Evolutionary conservation across 2,329 filamentous ascomycete genomes (phyloP), one percentile per base, ranked within the genome.

Genomic region (Aphanocladium album): DNA sequence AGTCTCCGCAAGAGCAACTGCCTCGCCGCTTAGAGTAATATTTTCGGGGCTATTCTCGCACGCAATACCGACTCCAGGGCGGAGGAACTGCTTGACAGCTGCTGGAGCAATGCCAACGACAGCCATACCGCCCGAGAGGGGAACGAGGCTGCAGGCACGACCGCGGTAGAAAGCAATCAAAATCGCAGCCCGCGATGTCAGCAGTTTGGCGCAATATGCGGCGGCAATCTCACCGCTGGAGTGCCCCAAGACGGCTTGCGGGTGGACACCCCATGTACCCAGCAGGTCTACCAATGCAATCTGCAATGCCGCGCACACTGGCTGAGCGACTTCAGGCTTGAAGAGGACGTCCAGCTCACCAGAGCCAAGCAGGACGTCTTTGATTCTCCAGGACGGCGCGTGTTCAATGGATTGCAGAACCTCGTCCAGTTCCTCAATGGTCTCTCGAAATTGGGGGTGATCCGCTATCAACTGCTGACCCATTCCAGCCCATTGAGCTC

Each of bases 221-320:
- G 76, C 76, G 4, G 67, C 74, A 45, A 79, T 78, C 58, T 79
- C 77, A 27, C 77, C 77, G 51, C 68, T 72, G 0, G 75, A 77
- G 62, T 79, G 77, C 1, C 77, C 75, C 5, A 68, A 67, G 0
- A 77, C 75, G 11, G 69, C 72, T 1, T 62, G 23, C 1, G 76
- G 74, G 16, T 54, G 57, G 17, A 79, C 69, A 1, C 68, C 69
- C 71, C 74, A 78, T 9, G 72, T 72, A 49, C 70, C 54, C 5
- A 81, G 65, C 6, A 80, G 66, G 27, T 76, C 71, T 1, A 74
- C 70, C 9, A 80, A 62, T 1, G 74, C 73, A 3, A 81, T 66
- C 63, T 81, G 79, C 2, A 80, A 60, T 0, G 77, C 74, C 0
- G 76, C 77, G 62, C 70, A 75, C 3, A 66, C 39, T 64, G 75